These are phyloP conservation scores for Holtermannia corniformis DNA, from an alignment of 768 basidiomycete species.

Conservation along the genomic window DNA sequence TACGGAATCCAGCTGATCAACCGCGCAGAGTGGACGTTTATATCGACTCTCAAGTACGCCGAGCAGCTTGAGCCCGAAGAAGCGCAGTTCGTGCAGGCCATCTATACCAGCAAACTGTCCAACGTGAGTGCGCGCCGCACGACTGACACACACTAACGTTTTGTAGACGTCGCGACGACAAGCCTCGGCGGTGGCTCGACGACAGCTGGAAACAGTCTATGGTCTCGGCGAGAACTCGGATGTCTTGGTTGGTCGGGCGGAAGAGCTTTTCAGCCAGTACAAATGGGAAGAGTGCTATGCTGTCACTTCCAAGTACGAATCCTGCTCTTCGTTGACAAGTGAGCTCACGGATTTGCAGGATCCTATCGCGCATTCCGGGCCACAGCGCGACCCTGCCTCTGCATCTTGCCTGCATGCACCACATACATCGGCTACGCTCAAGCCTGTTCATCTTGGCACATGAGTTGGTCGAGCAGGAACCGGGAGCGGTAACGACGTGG, in stretches of 20 bases:
- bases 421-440: conserved; percentile 80
- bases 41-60: conserved; percentile 69
- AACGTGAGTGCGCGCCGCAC: conserved; percentile 47
- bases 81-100: conserved; percentile 80
- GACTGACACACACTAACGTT: neutral
- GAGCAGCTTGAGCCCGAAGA: conserved; percentile 72
- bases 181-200: conserved; percentile 71
- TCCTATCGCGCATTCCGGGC: conserved; percentile 69
- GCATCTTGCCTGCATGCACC: conserved; percentile 97
- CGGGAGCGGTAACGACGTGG: conserved; percentile 89
- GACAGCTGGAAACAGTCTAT: conserved; percentile 71
- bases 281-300: conserved; percentile 90
- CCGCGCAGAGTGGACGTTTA: conserved; percentile 82
- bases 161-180: conserved; percentile 60
- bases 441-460: conserved; percentile 93
- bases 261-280: conserved; percentile 75
- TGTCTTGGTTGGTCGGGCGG: conserved; percentile 79
- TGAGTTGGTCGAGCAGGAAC: conserved; percentile 87
- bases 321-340: neutral
- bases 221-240: conserved; percentile 84
- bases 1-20: neutral
- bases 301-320: conserved; percentile 64
- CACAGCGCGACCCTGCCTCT: conserved; percentile 85
- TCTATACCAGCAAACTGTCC: conserved; percentile 81
- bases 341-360: conserved; percentile 50